A percentile compares a stretch with the other conserved stretches of the same genome.
Evolutionary conservation across 2,329 filamentous ascomycete species (phyloP).

Genomic region (Alternaria ventricosa): DNA sequence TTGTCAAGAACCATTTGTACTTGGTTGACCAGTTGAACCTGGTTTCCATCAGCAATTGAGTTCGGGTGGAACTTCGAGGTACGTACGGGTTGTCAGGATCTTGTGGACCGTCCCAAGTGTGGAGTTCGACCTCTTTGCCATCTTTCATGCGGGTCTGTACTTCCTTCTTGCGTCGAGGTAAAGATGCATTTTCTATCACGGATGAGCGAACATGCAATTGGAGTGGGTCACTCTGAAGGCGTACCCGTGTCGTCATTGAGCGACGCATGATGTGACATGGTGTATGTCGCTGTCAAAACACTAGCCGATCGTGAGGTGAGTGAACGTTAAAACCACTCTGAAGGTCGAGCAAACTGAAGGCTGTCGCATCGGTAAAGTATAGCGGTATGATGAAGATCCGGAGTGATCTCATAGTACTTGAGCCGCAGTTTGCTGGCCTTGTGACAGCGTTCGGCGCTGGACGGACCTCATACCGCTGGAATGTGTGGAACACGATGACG

Average conservation of each 20-base stretch:
- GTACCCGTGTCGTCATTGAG: conserved; percentile 18
- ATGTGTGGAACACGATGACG: conserved; percentile 6
- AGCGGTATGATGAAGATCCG: background rate
- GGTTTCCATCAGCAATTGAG: no score
- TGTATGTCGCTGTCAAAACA: background rate
- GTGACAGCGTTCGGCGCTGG: background rate
- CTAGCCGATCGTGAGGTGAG: background rate
- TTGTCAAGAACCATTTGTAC: conserved; percentile 52
- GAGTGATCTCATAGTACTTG: conserved; percentile 14
- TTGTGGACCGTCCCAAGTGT: conserved; percentile 30
- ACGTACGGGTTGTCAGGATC: conserved; percentile 35
- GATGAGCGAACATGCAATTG: background rate
- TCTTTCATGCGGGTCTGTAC: conserved; percentile 15
- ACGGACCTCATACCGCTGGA: background rate
- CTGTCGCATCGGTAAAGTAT: background rate
- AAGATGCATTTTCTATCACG: conserved; percentile 1
- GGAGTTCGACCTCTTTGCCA: conserved; percentile 32
- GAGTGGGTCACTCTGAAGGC: background rate
- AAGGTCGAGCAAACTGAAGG: background rate
- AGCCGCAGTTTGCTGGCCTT: background rate
- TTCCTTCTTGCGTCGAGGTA: conserved; percentile 4
- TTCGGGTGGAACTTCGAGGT: no score
- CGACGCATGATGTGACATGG: conserved; percentile 16
- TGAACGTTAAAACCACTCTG: background rate
- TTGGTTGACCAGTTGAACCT: conserved; percentile 51